Conservation (phyloP, 306 rosid genomes). For the Pachyrhizus erosus region DNA sequence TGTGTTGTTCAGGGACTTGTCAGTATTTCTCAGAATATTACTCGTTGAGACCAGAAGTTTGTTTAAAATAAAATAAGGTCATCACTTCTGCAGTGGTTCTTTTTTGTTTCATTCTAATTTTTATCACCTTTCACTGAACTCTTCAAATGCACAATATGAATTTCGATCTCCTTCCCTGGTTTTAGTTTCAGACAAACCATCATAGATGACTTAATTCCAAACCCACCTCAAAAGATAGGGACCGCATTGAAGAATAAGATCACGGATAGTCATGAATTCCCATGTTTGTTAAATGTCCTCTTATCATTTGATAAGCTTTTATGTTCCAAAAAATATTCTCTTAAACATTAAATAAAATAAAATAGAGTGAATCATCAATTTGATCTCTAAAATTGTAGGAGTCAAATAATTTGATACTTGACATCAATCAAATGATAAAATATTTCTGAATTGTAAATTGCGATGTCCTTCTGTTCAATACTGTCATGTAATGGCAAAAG, state of each 20-base stretch:
- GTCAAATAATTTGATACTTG: neutral
- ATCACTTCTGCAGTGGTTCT: neutral
- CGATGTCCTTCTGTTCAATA: neutral
- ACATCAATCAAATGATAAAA: neutral
- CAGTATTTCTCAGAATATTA: neutral
- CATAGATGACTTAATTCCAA: neutral
- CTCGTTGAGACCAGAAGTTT: neutral
- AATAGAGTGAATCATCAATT: neutral
- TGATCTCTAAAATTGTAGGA: neutral
- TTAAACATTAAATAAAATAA: too few species aligned
- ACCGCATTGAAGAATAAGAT: neutral
- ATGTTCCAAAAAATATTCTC: too few species aligned
- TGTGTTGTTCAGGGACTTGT: neutral
- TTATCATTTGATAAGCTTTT: too few species aligned
- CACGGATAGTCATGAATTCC: neutral
- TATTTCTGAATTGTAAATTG: neutral
- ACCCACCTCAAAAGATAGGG: neutral
- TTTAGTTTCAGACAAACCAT: neutral
- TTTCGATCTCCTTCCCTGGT: neutral
- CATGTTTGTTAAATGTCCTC: neutral
- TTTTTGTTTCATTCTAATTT: too few species aligned
- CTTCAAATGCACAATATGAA: neutral
- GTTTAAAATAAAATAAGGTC: too few species aligned
- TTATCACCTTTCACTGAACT: neutral
- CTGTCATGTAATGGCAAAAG: neutral